Percentiles rank a stretch among this genome's conserved stretches.
Evolutionary conservation across 2,329 filamentous ascomycete genomes (phyloP).

Genomic region (Ascochyta lentis): DNA sequence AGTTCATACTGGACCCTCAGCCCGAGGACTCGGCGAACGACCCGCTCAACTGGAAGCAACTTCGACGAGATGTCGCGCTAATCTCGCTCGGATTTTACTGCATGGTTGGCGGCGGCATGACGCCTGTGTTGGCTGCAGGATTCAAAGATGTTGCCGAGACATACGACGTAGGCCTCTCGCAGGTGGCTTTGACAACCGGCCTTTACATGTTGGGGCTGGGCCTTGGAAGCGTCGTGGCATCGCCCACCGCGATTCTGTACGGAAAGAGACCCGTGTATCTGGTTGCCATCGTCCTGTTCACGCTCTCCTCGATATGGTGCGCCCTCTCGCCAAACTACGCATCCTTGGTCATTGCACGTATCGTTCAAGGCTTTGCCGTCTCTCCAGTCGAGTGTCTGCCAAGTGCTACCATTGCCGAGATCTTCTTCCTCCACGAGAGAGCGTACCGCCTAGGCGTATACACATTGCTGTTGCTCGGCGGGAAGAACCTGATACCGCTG

Average conservation of each 20-base stretch:
- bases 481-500: constrained; percentile 88
- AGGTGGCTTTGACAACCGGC: constrained; percentile 86
- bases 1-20: constrained; percentile 88
- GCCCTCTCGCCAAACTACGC: constrained; percentile 80
- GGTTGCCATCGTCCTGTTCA: constrained; percentile 76
- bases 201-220: constrained; percentile 95
- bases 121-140: constrained; percentile 85
- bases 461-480: constrained; percentile 83
- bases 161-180: constrained; percentile 70
- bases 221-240: constrained; percentile 81
- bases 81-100: constrained; percentile 89
- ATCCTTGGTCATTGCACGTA: constrained; percentile 79
- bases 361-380: constrained; percentile 87
- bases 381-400: constrained; percentile 92
- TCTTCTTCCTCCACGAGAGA: constrained; percentile 93
- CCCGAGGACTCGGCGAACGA: constrained; percentile 91
- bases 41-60: constrained; percentile 87
- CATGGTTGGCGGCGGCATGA: constrained; percentile 92
- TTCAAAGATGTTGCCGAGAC: constrained; percentile 79
- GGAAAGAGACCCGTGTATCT: constrained; percentile 94
- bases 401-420: constrained; percentile 92
- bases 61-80: constrained; percentile 80
- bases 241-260: constrained; percentile 87
- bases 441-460: constrained; percentile 95
- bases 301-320: constrained; percentile 81